A percentile compares a stretch with the other conserved stretches of the same genome.
Evolutionary conservation across 2,329 filamentous ascomycete genomes (phyloP).

Genomic region (Keithomyces neogunnii): DNA sequence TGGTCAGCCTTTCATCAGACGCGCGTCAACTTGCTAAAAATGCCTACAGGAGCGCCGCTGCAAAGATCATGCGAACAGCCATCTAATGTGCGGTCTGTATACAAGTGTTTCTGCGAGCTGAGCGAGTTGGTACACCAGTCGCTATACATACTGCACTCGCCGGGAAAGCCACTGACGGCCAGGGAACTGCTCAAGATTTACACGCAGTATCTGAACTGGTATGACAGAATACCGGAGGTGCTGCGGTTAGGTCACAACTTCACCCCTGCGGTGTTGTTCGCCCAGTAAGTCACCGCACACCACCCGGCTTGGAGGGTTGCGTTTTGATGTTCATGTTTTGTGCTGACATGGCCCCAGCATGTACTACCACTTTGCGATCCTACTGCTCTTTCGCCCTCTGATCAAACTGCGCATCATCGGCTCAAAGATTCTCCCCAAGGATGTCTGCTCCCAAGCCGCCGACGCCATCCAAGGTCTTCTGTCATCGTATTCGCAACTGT

Average conservation of each 20-base stretch:
- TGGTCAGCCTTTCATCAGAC: slow-evolving; percentile 3
- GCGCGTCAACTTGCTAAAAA: not conserved
- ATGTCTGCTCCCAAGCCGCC: slow-evolving; percentile 56
- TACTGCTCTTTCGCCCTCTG: slow-evolving; percentile 66
- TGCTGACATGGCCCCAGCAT: slow-evolving; percentile 35
- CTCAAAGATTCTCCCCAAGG: slow-evolving; percentile 53
- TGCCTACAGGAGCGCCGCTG: slow-evolving; percentile 36
- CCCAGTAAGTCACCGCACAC: slow-evolving; percentile 49
- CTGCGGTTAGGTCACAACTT: slow-evolving; percentile 60
- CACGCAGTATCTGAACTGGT: slow-evolving; percentile 63
- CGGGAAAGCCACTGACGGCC: slow-evolving; percentile 55
- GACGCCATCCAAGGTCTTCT: slow-evolving; percentile 50
- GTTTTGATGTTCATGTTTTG: no score
- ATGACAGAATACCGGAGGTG: slow-evolving; percentile 55
- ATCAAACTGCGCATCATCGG: slow-evolving; percentile 57
- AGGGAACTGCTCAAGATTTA: slow-evolving; percentile 56
- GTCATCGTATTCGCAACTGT: slow-evolving; percentile 49
- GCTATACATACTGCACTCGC: slow-evolving; percentile 64
- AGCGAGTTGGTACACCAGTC: slow-evolving; percentile 67
- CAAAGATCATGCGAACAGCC: slow-evolving; percentile 51
- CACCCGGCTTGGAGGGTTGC: no score
- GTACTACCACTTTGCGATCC: slow-evolving; percentile 63
- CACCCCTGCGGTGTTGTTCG: slow-evolving; percentile 63
- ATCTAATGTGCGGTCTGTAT: slow-evolving; percentile 60
- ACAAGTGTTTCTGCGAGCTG: slow-evolving; percentile 61